Evolutionary conservation across 2,329 filamentous ascomycete genomes (phyloP).

Genomic region (Graphilbum sp.): DNA sequence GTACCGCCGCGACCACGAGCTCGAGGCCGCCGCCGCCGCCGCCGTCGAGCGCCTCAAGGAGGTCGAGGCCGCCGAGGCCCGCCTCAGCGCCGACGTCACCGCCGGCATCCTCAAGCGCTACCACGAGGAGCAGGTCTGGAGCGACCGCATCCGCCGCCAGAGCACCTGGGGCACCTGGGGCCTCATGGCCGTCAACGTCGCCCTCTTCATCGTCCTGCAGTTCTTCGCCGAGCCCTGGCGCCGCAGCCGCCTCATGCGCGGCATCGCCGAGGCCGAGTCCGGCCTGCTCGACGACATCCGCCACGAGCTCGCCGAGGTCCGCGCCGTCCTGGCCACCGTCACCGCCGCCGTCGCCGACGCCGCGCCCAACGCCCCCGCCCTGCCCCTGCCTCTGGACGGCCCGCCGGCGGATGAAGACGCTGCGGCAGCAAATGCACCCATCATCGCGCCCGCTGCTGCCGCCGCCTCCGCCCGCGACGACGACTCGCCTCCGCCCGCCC

Average conservation of each 20-base stretch:
- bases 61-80: slow-evolving; percentile 67
- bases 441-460: too few relatives aligned
- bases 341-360: slow-evolving; percentile 1
- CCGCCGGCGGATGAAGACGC: too few relatives aligned
- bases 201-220: slow-evolving; percentile 74
- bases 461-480: neutral
- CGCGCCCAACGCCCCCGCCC: neutral
- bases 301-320: slow-evolving; percentile 22
- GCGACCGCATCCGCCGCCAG: slow-evolving; percentile 88
- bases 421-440: too few relatives aligned
- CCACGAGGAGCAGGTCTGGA: slow-evolving; percentile 99
- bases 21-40: slow-evolving; percentile 66
- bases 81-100: slow-evolving; percentile 58
- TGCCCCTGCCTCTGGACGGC: too few relatives aligned
- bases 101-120: slow-evolving; percentile 78
- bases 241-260: slow-evolving; percentile 60
- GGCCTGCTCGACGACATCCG: slow-evolving; percentile 32
- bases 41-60: slow-evolving; percentile 56
- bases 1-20: slow-evolving; percentile 82
- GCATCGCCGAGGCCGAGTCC: slow-evolving; percentile 66
- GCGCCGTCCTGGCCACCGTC: slow-evolving; percentile 12
- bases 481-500: too few relatives aligned
- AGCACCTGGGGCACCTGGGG: slow-evolving; percentile 98
- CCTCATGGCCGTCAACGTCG: slow-evolving; percentile 88
- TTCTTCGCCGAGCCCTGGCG: slow-evolving; percentile 90